Base-by-base conservation (phyloP, 306 rosid genomes). In the Hippophae rhamnoides region DNA sequence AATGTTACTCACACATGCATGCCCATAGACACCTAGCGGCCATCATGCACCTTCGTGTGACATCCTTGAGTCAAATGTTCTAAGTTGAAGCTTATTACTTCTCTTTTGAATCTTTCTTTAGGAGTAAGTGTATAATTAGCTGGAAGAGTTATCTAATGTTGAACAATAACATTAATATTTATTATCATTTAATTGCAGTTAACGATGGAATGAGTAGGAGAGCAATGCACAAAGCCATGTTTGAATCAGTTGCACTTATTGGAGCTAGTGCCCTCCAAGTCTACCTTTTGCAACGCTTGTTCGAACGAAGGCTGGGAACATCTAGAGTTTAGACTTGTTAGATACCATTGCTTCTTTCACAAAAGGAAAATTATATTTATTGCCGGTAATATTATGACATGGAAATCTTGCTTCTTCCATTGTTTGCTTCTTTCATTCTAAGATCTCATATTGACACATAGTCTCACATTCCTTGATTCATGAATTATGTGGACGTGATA, bases 231-330 rank as follows among this genome's bases (percentile, higher is more conserved):
- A 88, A 88, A 74, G 93, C 89, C 61, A 23, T 88, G 43, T 73
- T 92, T 53, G 97, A 92, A 75, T 83, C 97, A 8, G 79, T 61
- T 0, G 89, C 95, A 4, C 74, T 92, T 7, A 63, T 88, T 43
- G 95, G 90, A 27, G 87, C 85, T 7, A 83, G 95, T 71, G 68
- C 75, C 50, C 85, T 93, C 26, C 99, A 93, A 77, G 94, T 93
- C 54, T 78, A 73, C 57, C 89, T 92, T 65, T 69, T 93, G 58
- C 81, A 71, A 60, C 94, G 94, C 54, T 72, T 93, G 69, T 93
- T 93, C 58, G 88, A 86, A 51, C 68, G 95, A 54, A 93, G 86
- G 76, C 73, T 86, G 57, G 90, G 97, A 31, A 53, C 83, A 49
- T 80, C 94, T 11, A 75, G 93, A 74, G 95, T 88, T 72, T 92